phyloP scores from a whole-genome alignment of 2,329 filamentous ascomycete genomes.

The Colletotrichum sp. region DNA sequence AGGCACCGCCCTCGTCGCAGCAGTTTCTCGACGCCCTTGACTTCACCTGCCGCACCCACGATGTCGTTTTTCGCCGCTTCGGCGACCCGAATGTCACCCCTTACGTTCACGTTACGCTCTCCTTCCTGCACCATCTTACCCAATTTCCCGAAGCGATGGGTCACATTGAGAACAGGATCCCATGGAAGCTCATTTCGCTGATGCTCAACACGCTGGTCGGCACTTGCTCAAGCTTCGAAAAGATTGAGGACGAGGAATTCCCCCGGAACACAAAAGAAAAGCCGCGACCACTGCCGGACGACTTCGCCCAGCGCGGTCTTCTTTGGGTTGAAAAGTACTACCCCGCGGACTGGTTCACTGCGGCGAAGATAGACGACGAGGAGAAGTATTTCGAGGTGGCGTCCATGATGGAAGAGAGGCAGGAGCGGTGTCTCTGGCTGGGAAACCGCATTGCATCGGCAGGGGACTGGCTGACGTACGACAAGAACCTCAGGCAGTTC shows the following conservation, averaged over 20 bases:
- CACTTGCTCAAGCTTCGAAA: background rate
- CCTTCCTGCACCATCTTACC: conserved; percentile 58
- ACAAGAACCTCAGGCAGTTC: conserved; percentile 41
- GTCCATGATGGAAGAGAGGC: conserved; percentile 61
- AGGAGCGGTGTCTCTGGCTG: conserved; percentile 63
- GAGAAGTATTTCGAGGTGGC: conserved; percentile 67
- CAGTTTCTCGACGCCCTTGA: background rate
- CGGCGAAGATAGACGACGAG: conserved; percentile 65
- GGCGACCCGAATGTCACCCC: conserved; percentile 64
- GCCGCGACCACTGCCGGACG: conserved; percentile 67
- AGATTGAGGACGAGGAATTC: conserved; percentile 43
- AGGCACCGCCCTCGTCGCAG: background rate
- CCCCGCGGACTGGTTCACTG: conserved; percentile 61
- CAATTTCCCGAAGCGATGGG: conserved; percentile 44
- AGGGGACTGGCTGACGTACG: conserved; percentile 50
- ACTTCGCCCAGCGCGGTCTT: conserved; percentile 69
- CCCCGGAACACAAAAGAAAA: conserved; percentile 44
- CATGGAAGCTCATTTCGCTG: conserved; percentile 55
- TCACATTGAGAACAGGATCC: conserved; percentile 47
- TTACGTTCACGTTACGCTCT: conserved; percentile 65
- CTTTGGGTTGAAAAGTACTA: conserved; percentile 65
- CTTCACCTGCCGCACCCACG: background rate
- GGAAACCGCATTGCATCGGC: conserved; percentile 50
- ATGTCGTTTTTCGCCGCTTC: conserved; percentile 25
- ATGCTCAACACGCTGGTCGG: conserved; percentile 42